phyloP scores from a whole-genome alignment of 106 monocot species.

The Cymbidium sinense region DNA sequence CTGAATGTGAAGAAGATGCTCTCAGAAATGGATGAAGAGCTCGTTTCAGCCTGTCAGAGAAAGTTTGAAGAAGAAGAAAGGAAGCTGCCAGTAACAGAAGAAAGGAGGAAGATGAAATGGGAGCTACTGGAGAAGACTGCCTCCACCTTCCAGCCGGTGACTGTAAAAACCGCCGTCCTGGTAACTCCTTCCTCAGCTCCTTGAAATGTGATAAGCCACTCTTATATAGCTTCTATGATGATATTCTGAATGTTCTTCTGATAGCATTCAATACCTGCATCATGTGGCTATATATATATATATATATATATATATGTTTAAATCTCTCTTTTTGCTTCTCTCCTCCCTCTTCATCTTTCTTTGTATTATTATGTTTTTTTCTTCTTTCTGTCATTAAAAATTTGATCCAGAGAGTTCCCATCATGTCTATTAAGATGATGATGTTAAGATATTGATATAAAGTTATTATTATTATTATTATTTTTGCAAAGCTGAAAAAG shows the following conservation, averaged over 20 bases:
- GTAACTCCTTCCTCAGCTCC: neutral
- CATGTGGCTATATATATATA: too few relatives aligned
- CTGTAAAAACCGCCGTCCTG: neutral
- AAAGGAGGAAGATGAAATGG: neutral
- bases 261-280: neutral
- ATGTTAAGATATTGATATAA: neutral
- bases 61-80: neutral
- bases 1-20: neutral
- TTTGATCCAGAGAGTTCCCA: neutral
- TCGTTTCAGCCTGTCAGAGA: neutral
- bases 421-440: neutral
- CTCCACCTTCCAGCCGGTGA: neutral
- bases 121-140: neutral
- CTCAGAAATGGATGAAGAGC: neutral
- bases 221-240: neutral
- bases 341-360: neutral
- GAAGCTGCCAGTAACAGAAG: neutral
- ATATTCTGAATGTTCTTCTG: neutral
- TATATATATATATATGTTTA: neutral
- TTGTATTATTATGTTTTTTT: neutral
- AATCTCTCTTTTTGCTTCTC: neutral
- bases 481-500: too few relatives aligned
- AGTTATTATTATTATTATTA: too few relatives aligned
- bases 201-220: neutral
- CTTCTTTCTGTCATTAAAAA: neutral